Evolutionary conservation across 2,329 filamentous ascomycete genomes (phyloP).

Genomic region (Emergomyces pasteurianus): DNA sequence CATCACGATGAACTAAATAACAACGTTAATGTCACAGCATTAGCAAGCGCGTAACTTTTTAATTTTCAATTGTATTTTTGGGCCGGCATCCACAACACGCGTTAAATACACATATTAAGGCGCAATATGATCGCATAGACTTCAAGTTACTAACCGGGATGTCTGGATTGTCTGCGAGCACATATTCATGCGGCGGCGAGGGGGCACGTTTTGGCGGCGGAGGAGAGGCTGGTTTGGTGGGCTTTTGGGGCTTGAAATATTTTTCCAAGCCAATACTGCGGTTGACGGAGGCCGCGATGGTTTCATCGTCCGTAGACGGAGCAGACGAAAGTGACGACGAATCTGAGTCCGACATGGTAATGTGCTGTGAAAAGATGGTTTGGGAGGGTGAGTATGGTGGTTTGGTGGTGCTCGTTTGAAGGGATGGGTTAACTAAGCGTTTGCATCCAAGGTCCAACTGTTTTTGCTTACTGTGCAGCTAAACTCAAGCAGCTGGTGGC

Average conservation of each 20-base stretch:
- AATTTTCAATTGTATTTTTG: background rate
- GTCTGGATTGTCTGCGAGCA: slow-evolving; percentile 78
- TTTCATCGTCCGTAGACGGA: slow-evolving; percentile 48
- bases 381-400: slow-evolving; percentile 13
- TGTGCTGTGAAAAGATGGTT: slow-evolving; percentile 22
- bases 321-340: slow-evolving; percentile 49
- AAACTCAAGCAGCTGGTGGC: slow-evolving; percentile 6
- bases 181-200: slow-evolving; percentile 82
- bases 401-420: background rate
- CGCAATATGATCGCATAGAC: background rate
- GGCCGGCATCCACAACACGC: slow-evolving; percentile 21
- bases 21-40: too few relatives aligned
- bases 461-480: background rate
- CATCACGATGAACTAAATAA: slow-evolving; percentile 93
- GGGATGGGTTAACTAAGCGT: background rate
- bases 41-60: slow-evolving; percentile 19
- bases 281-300: slow-evolving; percentile 27
- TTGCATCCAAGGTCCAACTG: too few relatives aligned
- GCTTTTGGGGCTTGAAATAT: slow-evolving; percentile 36
- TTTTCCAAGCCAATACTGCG: slow-evolving; percentile 33
- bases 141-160: slow-evolving; percentile 62
- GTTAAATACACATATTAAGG: slow-evolving; percentile 8
- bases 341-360: slow-evolving; percentile 39
- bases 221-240: slow-evolving; percentile 47
- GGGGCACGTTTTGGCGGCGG: slow-evolving; percentile 67